Base-by-base conservation (phyloP, 1,284 basidiomycete species). In the Nidula niveotomentosa region DNA sequence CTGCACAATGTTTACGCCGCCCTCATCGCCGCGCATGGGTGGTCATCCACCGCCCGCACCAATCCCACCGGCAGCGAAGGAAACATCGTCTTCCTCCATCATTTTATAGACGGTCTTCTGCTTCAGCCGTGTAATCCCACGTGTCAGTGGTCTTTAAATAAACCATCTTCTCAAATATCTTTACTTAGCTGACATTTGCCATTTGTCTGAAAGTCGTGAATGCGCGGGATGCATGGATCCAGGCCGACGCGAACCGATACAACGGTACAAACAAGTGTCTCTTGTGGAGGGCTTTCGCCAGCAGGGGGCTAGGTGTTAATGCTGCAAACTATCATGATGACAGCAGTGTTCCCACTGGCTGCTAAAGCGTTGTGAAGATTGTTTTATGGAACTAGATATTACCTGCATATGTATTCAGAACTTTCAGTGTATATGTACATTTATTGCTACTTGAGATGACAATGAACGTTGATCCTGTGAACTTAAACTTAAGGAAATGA, bases 111-210 rank as follows among this genome's bases (percentile, higher is more conserved):
- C 61, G 65, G 78, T 9, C 73, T 83, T 17, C 56, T 76, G 5
- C 65, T 81, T 17, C 77, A 79, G 65, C 80, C 79, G 8, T 82
- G 80, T 68, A 79, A 79, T 66, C 80, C 80, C 5, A 80, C 76
- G 9, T 75, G 76, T 78, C 30, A 54, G 39, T 41, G 23, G 23
- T 23, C 23, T 23, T 23, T 23, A 23, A 23, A 23, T 23, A 23
- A 23, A 23, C 4, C 39, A 23, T 23, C 23, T 23, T 4, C 23
- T 23, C 23, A 23, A 4, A 23, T 23, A 23, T 56, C 9, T 60
- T 67, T 12, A 60, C 63, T 17, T 65, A 71, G 49, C 71, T 69
- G 7, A 8, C 12, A 55, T 7, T 33, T 8, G 10, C 10, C 45
- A n/a, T 48, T 23, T 35, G 41, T 47, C 4, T 34, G 36, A 39